These are phyloP conservation scores for Tagetes patula DNA, from an alignment of 129 eudicot genomes.

Conservation along the genomic window DNA sequence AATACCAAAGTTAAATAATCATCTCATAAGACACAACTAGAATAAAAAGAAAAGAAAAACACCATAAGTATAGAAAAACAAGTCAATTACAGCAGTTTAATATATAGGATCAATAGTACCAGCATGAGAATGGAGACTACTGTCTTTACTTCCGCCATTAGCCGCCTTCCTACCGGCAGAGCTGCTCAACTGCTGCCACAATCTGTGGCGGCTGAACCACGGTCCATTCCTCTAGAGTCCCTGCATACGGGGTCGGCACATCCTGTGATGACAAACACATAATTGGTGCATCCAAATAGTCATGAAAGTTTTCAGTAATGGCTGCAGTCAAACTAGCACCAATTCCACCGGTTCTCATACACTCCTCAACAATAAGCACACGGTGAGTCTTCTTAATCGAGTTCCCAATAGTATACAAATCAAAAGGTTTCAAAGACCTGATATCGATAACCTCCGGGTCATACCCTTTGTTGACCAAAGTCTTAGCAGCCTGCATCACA, in stretches of 20 bases:
- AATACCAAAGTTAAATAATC: not conserved
- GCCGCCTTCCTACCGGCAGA: conserved; percentile 47
- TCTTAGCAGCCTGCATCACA: conserved; percentile 92
- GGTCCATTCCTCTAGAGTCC: conserved; percentile 77
- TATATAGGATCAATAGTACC: conserved; percentile 24
- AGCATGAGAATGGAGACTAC: not conserved
- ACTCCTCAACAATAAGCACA: conserved; percentile 90
- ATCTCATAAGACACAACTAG: conserved; percentile 14
- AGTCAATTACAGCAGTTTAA: conserved; percentile 11
- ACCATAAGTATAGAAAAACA: not conserved
- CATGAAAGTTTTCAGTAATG: conserved; percentile 80
- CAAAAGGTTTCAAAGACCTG: conserved; percentile 87
- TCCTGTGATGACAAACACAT: conserved; percentile 91
- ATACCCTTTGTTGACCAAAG: conserved; percentile 87
- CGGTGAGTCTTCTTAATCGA: conserved; percentile 93
- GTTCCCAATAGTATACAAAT: conserved; percentile 81
- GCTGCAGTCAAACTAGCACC: conserved; percentile 98
- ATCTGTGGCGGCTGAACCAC: conserved; percentile 95
- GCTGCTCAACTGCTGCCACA: conserved; percentile 94
- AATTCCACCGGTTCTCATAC: conserved; percentile 96
- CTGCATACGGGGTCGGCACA: conserved; percentile 97
- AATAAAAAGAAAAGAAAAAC: not conserved
- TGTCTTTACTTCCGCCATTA: not conserved
- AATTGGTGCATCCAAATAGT: conserved; percentile 89
- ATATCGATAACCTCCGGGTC: conserved; percentile 95